Base-by-base conservation (phyloP, 345 rosid species). In the Erucastrum elatum region DNA sequence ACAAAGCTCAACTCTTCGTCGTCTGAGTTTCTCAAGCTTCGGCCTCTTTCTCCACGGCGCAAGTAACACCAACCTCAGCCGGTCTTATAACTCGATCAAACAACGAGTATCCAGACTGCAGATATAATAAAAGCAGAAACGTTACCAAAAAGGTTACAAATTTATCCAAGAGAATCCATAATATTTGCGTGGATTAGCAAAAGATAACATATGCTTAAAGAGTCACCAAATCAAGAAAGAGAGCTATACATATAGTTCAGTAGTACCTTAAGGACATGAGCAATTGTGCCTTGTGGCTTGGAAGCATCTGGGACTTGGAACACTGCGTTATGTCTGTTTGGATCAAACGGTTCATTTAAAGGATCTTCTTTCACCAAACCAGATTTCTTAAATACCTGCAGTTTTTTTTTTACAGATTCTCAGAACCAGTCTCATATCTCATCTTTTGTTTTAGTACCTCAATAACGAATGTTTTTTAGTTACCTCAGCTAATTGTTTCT, bases 51-150 rank as follows among this genome's bases (percentile, higher is more conserved):
- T 79, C 77, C 62, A 59, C 85, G 0, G 75, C 86, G 56, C 78
- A 86, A 67, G 96, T 93, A 33, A 95, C 99, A 37, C 99, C 96
- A 12, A 96, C 98, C 76, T 96, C 96, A 0, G 98, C 99, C 17
- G 99, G 97, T 65, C 98, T 88, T 75, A 96, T 87, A 34, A 91
- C 92, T 76, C 97, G 85, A 53, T 93, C 97, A 8, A 86, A 77
- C 15, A 95, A 87, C 65, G 82, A 75, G 83, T 90, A 94, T 76
- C 99, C 99, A 27, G 88, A 71, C 98, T 94, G 93, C 82, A 83
- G 30, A 65, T n/a, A 26, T 35, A 35, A 2, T 7, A 67, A 63
- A 30, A 15, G 33, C 53, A 74, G 35, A 51, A 41, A 37, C 55
- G 5, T 55, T 10, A 68, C 35, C 66, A 69, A 33, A 58, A 30